Base-by-base conservation (phyloP, 306 rosid species). In the Begonia loranthoides region DNA sequence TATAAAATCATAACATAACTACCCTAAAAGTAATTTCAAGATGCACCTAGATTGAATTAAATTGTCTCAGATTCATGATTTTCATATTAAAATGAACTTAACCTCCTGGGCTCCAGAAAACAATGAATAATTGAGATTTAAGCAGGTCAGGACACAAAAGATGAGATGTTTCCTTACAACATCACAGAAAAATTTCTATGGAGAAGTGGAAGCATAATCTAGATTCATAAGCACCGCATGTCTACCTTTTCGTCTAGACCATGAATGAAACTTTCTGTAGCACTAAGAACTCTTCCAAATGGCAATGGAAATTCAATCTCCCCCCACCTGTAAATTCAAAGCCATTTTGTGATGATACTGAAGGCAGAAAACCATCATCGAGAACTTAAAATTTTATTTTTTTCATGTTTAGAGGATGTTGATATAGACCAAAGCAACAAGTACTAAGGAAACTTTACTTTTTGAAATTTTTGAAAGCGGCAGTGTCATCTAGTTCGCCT, bases 401-500 rank as follows among this genome's bases (percentile, higher is more conserved):
- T 39, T 39, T 39, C 6, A 39, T 39, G 43, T 39, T 39, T 39
- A 5, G 56, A 61, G 21, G 16, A 15, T 58, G 36, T 5, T 39
- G 43, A 39, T 5, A 39, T 6, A 5, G 43, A 39, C n/a, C n/a
- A 10, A 39, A 39, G 43, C 38, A 54, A 55, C 39, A 44, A 46
- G 19, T 40, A 39, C 39, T 1, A 39, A 5, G 43, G 10, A 39
- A 52, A 22, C 56, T 70, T 46, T 56, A 90, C 99, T 83, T 90
- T 67, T 90, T 90, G 83, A 90, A 90, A 75, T 90, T 90, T 77
- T 86, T 90, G 95, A 90, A 90, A 62, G 94, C 82, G 63, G 96
- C 96, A 46, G 99, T 90, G 69, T 86, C 99, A 64, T 90, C 99
- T 21, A 90, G 73, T 73, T 90, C 95, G 69, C 99, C 95, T 79